phyloP scores from a whole-genome alignment of 306 rosid genomes.

The Vigna trinervia region DNA sequence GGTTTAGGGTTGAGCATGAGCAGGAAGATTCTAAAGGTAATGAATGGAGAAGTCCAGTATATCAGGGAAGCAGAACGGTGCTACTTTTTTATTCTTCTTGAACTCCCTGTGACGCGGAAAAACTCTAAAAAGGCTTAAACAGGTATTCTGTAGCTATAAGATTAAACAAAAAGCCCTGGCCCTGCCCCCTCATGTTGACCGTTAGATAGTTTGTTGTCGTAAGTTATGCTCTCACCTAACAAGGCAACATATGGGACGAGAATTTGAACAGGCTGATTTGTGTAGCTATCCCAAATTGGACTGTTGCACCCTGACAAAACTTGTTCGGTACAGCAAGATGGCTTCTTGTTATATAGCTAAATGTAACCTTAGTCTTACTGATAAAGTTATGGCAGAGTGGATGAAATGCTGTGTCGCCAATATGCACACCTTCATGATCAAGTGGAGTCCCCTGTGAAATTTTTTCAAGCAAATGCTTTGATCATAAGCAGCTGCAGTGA shows the following conservation, averaged over 20 bases:
- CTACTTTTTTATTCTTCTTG: slow-evolving; percentile 77
- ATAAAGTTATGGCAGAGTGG: slow-evolving; percentile 47
- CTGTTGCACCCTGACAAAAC: slow-evolving; percentile 44
- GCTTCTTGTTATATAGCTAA: slow-evolving; percentile 43
- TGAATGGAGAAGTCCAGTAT: slow-evolving; percentile 94
- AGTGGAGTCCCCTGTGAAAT: slow-evolving; percentile 47
- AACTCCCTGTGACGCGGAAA: slow-evolving; percentile 74
- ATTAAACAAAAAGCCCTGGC: slow-evolving; percentile 21
- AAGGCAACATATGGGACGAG: slow-evolving; percentile 38
- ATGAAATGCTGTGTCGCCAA: slow-evolving; percentile 40
- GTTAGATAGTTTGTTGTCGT: slow-evolving; percentile 39
- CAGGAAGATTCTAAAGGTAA: slow-evolving; percentile 85
- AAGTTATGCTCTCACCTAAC: slow-evolving; percentile 45
- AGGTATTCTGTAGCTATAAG: slow-evolving; percentile 44
- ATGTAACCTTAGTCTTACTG: slow-evolving; percentile 50
- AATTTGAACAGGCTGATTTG: slow-evolving; percentile 46
- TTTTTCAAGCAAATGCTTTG: slow-evolving; percentile 45
- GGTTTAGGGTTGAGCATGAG: slow-evolving; percentile 96
- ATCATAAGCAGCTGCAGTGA: slow-evolving; percentile 41
- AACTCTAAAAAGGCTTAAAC: slow-evolving; percentile 49
- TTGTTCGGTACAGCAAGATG: slow-evolving; percentile 44
- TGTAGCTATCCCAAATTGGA: slow-evolving; percentile 45
- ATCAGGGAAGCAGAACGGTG: slow-evolving; percentile 94
- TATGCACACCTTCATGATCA: slow-evolving; percentile 44
- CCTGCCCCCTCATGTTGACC: slow-evolving; percentile 42